phyloP scores from a whole-genome alignment of 163 green algal genomes.

The Volvox carteri region DNA sequence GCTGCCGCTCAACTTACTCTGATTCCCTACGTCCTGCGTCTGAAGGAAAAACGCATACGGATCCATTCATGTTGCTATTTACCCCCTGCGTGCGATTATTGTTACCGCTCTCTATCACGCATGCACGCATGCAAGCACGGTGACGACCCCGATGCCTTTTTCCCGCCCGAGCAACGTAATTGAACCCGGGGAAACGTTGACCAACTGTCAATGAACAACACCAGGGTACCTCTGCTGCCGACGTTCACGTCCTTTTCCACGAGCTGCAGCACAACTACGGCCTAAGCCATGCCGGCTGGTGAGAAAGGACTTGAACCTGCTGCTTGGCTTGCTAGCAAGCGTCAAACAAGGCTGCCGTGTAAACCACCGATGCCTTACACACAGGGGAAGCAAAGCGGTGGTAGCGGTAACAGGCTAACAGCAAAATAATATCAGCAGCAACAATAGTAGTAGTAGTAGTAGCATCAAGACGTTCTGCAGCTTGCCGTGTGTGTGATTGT shows the following conservation, averaged over 20 bases:
- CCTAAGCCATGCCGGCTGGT: conserved; percentile 21
- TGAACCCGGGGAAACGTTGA: no score
- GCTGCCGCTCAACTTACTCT: no score
- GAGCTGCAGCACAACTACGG: conserved; percentile 30
- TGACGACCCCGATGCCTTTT: neutral
- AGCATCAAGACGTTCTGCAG: neutral
- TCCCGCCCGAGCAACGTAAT: neutral
- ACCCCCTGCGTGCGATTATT: neutral
- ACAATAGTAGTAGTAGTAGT: neutral
- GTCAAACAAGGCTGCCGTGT: neutral
- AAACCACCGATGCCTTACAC: no score
- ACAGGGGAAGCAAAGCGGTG: neutral
- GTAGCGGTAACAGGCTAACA: neutral
- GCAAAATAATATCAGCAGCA: neutral
- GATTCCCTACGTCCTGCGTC: no score
- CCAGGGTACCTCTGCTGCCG: neutral
- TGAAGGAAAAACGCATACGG: no score
- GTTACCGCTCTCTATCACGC: neutral
- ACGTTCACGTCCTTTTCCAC: conserved; percentile 4
- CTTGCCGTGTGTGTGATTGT: neutral
- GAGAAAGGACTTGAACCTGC: neutral
- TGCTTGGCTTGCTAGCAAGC: neutral
- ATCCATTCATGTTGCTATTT: neutral
- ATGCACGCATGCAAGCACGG: neutral
- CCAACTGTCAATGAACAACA: no score